A percentile compares a stretch with the other conserved stretches of the same genome.
These are phyloP conservation scores for Microcera coccophila DNA, from an alignment of 2,329 filamentous ascomycete species.

Conservation along the genomic window DNA sequence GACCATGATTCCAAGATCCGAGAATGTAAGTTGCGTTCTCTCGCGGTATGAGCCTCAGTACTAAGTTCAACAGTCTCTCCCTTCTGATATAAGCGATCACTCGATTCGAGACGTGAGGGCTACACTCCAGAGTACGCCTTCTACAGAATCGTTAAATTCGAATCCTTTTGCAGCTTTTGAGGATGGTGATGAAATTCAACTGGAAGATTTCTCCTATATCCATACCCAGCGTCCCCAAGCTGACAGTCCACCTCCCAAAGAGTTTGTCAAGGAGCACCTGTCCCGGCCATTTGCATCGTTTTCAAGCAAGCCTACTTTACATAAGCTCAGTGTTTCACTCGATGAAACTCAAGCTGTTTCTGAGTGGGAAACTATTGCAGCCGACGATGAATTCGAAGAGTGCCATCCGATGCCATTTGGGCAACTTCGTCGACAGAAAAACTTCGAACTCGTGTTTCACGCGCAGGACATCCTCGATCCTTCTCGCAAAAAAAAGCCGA, in stretches of 20 bases:
- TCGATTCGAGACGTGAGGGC: constrained; percentile 1
- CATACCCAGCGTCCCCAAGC: constrained; percentile 3
- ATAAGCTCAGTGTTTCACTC: constrained; percentile 1
- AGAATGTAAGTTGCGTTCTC: constrained; percentile 3
- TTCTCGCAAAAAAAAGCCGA: constrained; percentile 2
- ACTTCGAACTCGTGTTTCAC: constrained; percentile 13
- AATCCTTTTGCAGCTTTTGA: constrained; percentile 6
- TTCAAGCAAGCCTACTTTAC: neutral
- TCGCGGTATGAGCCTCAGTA: neutral
- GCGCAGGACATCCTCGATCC: constrained; percentile 6
- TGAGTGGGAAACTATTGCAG: constrained; percentile 31
- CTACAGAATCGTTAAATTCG: constrained; percentile 2
- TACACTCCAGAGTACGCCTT: neutral
- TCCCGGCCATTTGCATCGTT: constrained; percentile 3
- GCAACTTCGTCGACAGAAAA: constrained; percentile 10
- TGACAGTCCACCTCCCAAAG: constrained; percentile 7
- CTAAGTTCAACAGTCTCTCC: constrained; percentile 7
- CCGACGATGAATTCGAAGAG: constrained; percentile 22
- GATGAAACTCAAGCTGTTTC: constrained; percentile 22
- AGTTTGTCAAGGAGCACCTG: constrained; percentile 16
- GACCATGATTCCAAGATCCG: constrained; percentile 4
- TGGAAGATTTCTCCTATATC: constrained; percentile 14
- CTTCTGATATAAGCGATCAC: neutral
- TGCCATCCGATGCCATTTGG: constrained; percentile 6
- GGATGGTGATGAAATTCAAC: constrained; percentile 7